These are phyloP conservation scores for Hygrophorus russula DNA, from an alignment of 768 basidiomycete species.

Conservation along the genomic window DNA sequence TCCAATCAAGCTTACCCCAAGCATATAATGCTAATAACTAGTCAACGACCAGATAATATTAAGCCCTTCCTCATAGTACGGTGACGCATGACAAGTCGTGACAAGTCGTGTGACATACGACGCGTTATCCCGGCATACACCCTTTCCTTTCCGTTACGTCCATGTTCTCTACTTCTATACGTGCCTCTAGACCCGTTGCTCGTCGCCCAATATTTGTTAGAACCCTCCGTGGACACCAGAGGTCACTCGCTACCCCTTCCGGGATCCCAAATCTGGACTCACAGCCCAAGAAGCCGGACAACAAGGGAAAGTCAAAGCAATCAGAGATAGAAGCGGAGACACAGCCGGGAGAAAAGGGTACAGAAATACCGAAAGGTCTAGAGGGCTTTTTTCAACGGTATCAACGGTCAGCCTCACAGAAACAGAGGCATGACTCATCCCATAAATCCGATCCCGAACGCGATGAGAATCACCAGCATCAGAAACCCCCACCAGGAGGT, in stretches of 20 bases:
- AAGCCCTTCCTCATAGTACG: too few relatives aligned
- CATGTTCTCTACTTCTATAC: slow-evolving; percentile 6
- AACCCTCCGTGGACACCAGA: not conserved
- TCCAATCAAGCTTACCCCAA: too few relatives aligned
- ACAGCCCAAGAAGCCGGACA: not conserved
- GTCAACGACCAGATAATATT: too few relatives aligned
- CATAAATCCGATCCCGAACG: slow-evolving; percentile 25
- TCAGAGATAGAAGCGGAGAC: slow-evolving; percentile 25
- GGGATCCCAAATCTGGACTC: not conserved
- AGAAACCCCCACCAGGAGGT: slow-evolving; percentile 37
- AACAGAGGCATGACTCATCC: slow-evolving; percentile 23
- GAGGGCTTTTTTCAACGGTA: slow-evolving; percentile 73
- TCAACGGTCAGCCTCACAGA: slow-evolving; percentile 19
- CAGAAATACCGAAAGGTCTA: slow-evolving; percentile 50
- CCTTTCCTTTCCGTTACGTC: not conserved
- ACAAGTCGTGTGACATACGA: too few relatives aligned
- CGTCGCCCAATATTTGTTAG: not conserved
- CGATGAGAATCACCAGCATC: slow-evolving; percentile 17
- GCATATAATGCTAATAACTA: too few relatives aligned
- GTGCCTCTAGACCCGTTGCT: not conserved
- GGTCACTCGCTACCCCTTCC: slow-evolving; percentile 3
- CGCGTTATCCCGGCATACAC: not conserved
- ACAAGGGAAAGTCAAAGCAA: slow-evolving; percentile 17
- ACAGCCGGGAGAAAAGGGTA: slow-evolving; percentile 9
- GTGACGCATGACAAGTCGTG: too few relatives aligned